Evolutionary conservation across 2,329 filamentous ascomycete genomes (phyloP).

Genomic region (Diaporthe amygdali): DNA sequence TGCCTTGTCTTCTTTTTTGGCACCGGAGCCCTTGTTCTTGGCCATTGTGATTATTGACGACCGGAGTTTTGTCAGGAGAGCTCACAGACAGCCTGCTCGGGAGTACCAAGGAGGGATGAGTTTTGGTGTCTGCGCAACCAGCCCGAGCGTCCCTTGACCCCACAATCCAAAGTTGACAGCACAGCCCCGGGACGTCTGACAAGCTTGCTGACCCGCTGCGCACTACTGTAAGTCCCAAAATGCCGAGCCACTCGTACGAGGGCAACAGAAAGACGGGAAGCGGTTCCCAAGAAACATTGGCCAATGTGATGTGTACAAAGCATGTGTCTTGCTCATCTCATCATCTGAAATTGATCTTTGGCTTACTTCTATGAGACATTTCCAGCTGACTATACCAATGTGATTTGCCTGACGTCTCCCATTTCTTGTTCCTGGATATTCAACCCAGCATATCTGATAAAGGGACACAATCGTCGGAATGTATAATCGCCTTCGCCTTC

Average conservation of each 20-base stretch:
- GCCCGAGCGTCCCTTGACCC: background rate
- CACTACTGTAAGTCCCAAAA: background rate
- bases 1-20: constrained; percentile 34
- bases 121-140: background rate
- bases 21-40: constrained; percentile 39
- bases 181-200: background rate
- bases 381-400: background rate
- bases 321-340: background rate
- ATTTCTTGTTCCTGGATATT: background rate
- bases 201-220: no score
- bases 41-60: constrained; percentile 31
- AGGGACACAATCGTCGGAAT: background rate
- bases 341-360: background rate
- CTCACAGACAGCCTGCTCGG: background rate
- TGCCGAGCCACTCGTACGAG: background rate
- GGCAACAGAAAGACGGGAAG: background rate
- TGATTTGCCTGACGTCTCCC: background rate
- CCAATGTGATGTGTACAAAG: background rate
- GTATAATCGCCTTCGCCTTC: fast-evolving
- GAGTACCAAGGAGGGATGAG: no score
- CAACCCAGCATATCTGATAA: background rate
- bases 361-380: background rate
- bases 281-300: background rate
- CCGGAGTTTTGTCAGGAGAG: background rate
- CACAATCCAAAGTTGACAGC: background rate